These are phyloP conservation scores for Cyberlindnera petersonii DNA, from an alignment of 805 yeast species.

Conservation along the genomic window DNA sequence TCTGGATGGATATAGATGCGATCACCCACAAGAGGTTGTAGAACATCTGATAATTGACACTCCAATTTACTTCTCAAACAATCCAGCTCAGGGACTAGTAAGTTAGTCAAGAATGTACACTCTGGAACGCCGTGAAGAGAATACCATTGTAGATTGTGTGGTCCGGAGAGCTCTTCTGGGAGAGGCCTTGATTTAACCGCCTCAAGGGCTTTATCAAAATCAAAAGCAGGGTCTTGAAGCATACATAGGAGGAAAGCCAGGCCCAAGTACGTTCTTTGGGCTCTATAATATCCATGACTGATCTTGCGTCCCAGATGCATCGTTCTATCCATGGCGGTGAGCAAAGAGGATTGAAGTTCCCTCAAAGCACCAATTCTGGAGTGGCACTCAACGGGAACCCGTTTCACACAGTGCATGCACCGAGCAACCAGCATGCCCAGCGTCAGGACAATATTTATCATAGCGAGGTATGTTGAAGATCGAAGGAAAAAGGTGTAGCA, in stretches of 20 bases:
- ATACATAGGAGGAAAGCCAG: slow-evolving; percentile 13
- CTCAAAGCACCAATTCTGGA: neutral
- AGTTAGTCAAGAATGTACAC: slow-evolving; percentile 8
- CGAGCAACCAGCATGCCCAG: slow-evolving; percentile 1
- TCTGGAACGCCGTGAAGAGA: slow-evolving; percentile 15
- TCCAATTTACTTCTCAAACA: slow-evolving; percentile 4
- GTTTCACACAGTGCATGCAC: slow-evolving; percentile 4
- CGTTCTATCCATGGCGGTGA: slow-evolving; percentile 1
- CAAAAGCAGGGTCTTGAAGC: slow-evolving; percentile 19
- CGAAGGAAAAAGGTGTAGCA: slow-evolving; percentile 6
- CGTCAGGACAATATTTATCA: neutral
- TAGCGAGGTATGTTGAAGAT: neutral
- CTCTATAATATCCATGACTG: slow-evolving; percentile 15
- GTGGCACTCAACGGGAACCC: neutral
- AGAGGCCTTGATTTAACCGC: slow-evolving; percentile 1
- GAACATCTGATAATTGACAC: slow-evolving; percentile 11
- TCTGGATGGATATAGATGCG: neutral
- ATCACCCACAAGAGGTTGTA: slow-evolving; percentile 15
- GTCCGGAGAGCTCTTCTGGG: neutral
- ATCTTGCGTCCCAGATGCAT: slow-evolving; percentile 1
- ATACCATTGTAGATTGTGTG: neutral
- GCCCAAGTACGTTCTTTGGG: slow-evolving; percentile 18
- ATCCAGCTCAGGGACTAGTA: slow-evolving; percentile 15
- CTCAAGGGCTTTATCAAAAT: slow-evolving; percentile 14
- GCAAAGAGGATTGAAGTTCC: slow-evolving; percentile 1